phyloP scores from a whole-genome alignment of 2,329 filamentous ascomycete species.

The Penicillium sp. region DNA sequence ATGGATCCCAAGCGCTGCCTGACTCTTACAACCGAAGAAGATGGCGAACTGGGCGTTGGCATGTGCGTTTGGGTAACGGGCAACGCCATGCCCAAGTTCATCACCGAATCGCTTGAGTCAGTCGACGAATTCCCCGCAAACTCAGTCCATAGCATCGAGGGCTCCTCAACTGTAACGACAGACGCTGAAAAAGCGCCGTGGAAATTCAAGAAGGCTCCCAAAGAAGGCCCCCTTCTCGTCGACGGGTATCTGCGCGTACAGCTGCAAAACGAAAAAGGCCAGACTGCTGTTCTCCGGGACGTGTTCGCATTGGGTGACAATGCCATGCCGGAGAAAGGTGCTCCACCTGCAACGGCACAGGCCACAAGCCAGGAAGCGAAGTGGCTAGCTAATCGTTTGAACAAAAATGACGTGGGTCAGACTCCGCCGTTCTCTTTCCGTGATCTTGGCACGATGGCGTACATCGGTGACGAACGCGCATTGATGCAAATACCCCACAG shows the following conservation, averaged over 20 bases:
- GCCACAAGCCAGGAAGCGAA: conserved; percentile 58
- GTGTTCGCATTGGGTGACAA: conserved; percentile 59
- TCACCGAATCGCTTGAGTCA: conserved; percentile 27
- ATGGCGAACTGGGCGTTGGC: conserved; percentile 57
- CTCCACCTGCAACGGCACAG: conserved; percentile 58
- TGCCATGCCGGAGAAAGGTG: conserved; percentile 51
- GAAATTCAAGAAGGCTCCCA: conserved; percentile 50
- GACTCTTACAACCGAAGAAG: conserved; percentile 56
- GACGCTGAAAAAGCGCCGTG: conserved; percentile 35
- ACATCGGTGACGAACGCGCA: conserved; percentile 57
- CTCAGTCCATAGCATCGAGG: conserved; percentile 28
- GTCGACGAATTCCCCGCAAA: conserved; percentile 33
- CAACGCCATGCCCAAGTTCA: conserved; percentile 37
- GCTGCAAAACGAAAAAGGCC: conserved; percentile 40
- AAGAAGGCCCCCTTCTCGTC: conserved; percentile 52
- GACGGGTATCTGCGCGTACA: conserved; percentile 57
- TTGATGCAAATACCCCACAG: conserved; percentile 51
- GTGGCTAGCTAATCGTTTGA: conserved; percentile 56
- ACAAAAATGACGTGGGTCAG: conserved; percentile 44
- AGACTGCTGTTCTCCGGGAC: conserved; percentile 48
- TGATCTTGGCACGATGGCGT: conserved; percentile 59
- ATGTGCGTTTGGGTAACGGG: conserved; percentile 59
- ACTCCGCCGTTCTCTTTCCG: conserved; percentile 51
- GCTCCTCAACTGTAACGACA: conserved; percentile 6
- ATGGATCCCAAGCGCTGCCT: conserved; percentile 46